A percentile compares a stretch with the other conserved stretches of the same genome.
These are phyloP conservation scores for Lepidium campestre DNA, from an alignment of 441 rosid species.

Conservation along the genomic window DNA sequence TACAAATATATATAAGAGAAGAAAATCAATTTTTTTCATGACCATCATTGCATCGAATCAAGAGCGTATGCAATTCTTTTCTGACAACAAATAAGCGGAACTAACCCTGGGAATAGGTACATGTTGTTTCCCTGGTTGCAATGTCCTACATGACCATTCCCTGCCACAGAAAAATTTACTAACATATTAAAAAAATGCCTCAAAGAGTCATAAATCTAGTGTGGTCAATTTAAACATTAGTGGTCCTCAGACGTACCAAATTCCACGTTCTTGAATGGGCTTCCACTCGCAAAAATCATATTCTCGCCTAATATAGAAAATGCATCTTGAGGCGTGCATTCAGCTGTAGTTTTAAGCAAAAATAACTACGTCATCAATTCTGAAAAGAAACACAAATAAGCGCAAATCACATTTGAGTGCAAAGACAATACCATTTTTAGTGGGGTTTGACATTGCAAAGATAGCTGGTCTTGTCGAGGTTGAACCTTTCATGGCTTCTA, in stretches of 20 bases:
- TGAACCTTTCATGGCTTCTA: conserved; percentile 92
- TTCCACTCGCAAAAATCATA: conserved; percentile 94
- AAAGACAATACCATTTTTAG: conserved; percentile 67
- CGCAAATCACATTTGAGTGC: not conserved
- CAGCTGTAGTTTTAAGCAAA: conserved; percentile 48
- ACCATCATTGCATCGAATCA: not conserved
- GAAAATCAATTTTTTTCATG: not conserved
- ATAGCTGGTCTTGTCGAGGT: conserved; percentile 97
- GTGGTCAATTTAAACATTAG: not conserved
- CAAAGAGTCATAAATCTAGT: not conserved
- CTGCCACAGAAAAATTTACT: conserved; percentile 38
- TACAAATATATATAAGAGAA: conserved; percentile 33
- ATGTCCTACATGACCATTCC: conserved; percentile 77
- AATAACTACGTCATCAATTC: not conserved
- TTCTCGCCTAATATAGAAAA: conserved; percentile 90
- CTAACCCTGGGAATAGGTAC: conserved; percentile 99
- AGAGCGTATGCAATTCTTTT: not conserved
- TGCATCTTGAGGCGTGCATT: conserved; percentile 96
- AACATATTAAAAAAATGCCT: not conserved
- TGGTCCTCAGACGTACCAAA: conserved; percentile 53
- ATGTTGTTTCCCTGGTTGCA: conserved; percentile 99
- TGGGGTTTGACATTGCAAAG: conserved; percentile 99
- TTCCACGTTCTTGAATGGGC: conserved; percentile 87
- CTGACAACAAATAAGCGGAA: conserved; percentile 12
- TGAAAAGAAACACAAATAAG: not conserved